A percentile compares a stretch with the other conserved stretches of the same genome.
These are phyloP conservation scores for Cytidiella melzeri DNA, from an alignment of 768 basidiomycete species.

Conservation along the genomic window DNA sequence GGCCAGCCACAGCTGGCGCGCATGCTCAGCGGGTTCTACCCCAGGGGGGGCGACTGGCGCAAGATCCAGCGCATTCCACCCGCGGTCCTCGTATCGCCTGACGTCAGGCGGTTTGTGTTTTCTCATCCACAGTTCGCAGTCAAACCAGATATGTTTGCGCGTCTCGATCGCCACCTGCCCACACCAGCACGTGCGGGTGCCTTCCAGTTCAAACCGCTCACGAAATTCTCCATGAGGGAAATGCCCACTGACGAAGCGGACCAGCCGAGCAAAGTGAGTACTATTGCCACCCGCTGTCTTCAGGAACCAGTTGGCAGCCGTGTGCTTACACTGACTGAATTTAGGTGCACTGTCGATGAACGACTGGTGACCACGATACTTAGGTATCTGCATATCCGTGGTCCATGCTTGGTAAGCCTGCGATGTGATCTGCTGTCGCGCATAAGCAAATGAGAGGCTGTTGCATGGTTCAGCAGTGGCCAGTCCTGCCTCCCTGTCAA, in stretches of 20 bases:
- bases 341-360: neutral
- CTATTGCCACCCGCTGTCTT: neutral
- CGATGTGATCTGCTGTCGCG: constrained; percentile 3
- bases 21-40: neutral
- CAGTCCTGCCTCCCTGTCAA: neutral
- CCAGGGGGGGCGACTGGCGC: too few species aligned
- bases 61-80: too few species aligned
- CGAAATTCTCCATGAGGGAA: constrained; percentile 9
- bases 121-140: neutral
- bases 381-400: neutral
- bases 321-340: constrained; percentile 6
- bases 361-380: constrained; percentile 2
- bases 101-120: too few species aligned
- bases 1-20: neutral
- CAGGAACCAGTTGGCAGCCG: constrained; percentile 8
- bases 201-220: constrained; percentile 1
- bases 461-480: neutral
- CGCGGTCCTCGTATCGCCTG: too few species aligned
- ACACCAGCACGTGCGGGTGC: constrained; percentile 3
- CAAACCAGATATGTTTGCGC: neutral
- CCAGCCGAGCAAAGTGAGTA: constrained; percentile 1
- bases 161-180: neutral
- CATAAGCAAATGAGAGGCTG: constrained; percentile 2
- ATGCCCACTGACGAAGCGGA: constrained; percentile 5
- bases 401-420: neutral